Conservation (phyloP, 768 basidiomycete species). For the Kwoniella pini region DNA sequence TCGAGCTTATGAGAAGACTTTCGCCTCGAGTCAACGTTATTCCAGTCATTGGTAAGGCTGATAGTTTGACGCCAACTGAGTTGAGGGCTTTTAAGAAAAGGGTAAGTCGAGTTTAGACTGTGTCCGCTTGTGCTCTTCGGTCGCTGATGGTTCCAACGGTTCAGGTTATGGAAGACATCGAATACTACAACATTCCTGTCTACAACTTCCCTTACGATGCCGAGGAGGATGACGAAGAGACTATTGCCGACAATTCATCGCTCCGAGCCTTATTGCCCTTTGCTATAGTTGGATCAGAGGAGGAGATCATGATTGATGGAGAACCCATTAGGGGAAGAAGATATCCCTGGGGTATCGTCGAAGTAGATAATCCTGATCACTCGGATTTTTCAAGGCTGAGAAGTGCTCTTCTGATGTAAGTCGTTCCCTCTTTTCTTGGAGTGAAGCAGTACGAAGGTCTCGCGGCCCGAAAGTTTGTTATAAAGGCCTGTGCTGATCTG, state of each 20-base stretch:
- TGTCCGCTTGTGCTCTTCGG: too few species aligned
- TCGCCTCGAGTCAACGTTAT: constrained; percentile 99
- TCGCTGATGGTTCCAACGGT: neutral
- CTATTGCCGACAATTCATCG: constrained; percentile 95
- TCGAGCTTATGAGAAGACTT: constrained; percentile 96
- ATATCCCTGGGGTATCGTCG: constrained; percentile 98
- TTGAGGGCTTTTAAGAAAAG: constrained; percentile 95
- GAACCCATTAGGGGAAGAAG: constrained; percentile 87
- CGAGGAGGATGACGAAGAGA: constrained; percentile 99
- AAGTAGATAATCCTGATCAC: constrained; percentile 99
- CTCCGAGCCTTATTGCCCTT: constrained; percentile 91
- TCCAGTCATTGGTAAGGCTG: constrained; percentile 93
- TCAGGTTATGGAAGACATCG: constrained; percentile 99
- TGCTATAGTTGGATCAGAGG: constrained; percentile 94
- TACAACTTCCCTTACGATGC: constrained; percentile 99
- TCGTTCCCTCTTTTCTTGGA: constrained; percentile 64
- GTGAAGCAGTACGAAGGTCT: too few species aligned
- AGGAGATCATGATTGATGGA: constrained; percentile 85
- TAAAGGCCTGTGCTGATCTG: constrained; percentile 57
- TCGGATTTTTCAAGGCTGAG: constrained; percentile 96
- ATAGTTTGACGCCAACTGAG: constrained; percentile 89
- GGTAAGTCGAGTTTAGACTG: constrained; percentile 51
- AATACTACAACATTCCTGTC: constrained; percentile 94
- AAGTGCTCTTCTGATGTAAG: constrained; percentile 84
- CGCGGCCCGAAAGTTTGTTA: too few species aligned